Percentiles rank a stretch among this genome's conserved stretches.
Conservation (phyloP, 176 grass and related monocot genomes). For the Poa annua region DNA sequence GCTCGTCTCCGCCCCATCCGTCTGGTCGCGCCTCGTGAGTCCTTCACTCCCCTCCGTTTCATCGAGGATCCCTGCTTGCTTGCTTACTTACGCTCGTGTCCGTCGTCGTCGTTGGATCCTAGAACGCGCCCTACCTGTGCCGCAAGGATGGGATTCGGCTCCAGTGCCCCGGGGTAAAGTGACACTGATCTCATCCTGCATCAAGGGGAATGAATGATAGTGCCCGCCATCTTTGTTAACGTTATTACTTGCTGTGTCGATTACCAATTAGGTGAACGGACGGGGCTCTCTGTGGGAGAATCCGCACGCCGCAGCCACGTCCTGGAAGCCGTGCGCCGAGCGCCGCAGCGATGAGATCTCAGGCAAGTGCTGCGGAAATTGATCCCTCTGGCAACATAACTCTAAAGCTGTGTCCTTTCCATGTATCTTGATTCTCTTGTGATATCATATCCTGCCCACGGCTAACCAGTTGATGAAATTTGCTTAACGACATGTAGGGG, state of each 20-base stretch:
- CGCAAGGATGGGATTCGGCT: constrained; percentile 89
- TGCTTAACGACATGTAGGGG: not conserved
- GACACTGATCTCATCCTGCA: constrained; percentile 21
- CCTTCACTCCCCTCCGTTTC: not conserved
- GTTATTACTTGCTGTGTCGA: not conserved
- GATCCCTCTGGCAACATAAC: not conserved
- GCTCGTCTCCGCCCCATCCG: constrained; percentile 61
- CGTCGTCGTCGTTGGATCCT: constrained; percentile 31
- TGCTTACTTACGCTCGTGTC: not conserved
- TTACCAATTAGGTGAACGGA: constrained; percentile 53
- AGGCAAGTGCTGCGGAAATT: constrained; percentile 53
- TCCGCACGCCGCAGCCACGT: constrained; percentile 68
- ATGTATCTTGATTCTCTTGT: not conserved
- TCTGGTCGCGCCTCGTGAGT: constrained; percentile 87
- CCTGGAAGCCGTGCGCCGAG: constrained; percentile 94
- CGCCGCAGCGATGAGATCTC: constrained; percentile 61
- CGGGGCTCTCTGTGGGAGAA: constrained; percentile 89
- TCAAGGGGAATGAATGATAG: not conserved
- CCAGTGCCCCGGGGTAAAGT: constrained; percentile 76
- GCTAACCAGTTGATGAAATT: not conserved
- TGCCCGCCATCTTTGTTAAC: constrained; percentile 10
- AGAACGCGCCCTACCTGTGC: constrained; percentile 92
- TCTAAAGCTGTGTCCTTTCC: not conserved
- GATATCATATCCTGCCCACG: not conserved
- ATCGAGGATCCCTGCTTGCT: constrained; percentile 27